Evolutionary conservation across 1,284 basidiomycete genomes (phyloP), one percentile per base, ranked within the genome.

Genomic region (Sphagnurus paluster): DNA sequence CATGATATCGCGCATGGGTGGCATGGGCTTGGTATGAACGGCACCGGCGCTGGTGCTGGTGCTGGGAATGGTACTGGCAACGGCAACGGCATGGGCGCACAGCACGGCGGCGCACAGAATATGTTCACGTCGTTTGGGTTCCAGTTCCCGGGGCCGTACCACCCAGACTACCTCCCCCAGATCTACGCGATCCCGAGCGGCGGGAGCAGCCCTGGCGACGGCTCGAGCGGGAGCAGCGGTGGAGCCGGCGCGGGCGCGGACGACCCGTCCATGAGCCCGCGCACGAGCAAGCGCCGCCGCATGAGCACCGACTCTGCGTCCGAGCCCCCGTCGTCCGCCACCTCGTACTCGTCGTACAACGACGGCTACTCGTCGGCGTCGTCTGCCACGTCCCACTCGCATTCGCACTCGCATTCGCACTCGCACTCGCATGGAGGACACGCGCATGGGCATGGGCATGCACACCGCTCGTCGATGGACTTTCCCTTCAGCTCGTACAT

Each of bases 271-370:
- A 61, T 69, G 57, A 78, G 74, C 52, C 67, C 69, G 17, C 70
- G 84, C 39, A 71, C 70, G 35, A 76, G 61, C 52, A 89, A 89
- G 63, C 76, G 84, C 5, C 72, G 85, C 13, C 69, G 86, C 38
- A 81, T 89, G 82, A 87, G 83, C 68, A 79, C 76, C 9, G 84
- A 84, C 58, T 87, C 84, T 2, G 78, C 77, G 2, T 80, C 77
- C 5, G 81, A 83, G 59, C 82, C 82, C 1, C 82, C 74, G 2
- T 77, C 77, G 3, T 80, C 79, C 1, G 80, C 82, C 0, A 71
- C 76, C 0, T 80, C 80, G 1, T 82, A 71, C 59, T 65, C 63
- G 16, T 80, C 77, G 5, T 82, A 70, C 53, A 66, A 63, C 42
- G 69, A 71, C 35, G 70, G 71, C 0, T 77, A 74, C 41, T 72